These are phyloP conservation scores for Xylariaceae sp. DNA, from an alignment of 2,329 filamentous ascomycete genomes.

Conservation along the genomic window DNA sequence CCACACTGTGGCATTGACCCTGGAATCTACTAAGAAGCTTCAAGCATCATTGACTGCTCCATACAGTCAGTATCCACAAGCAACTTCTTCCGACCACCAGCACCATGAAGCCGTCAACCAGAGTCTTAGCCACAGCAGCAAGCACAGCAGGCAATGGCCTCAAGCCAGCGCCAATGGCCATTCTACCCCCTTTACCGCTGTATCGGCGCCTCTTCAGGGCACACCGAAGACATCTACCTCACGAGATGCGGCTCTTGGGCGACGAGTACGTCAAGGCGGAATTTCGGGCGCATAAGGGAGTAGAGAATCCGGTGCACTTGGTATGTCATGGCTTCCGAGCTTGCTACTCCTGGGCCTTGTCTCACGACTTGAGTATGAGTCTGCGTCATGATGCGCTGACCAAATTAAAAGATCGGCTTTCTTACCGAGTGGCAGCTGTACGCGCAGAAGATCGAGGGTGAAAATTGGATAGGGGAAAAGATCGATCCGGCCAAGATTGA, in stretches of 20 bases:
- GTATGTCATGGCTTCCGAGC: slow-evolving; percentile 44
- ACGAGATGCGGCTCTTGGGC: slow-evolving; percentile 74
- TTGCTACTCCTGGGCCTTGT: no score
- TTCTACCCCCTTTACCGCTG: slow-evolving; percentile 82
- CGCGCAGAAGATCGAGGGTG: slow-evolving; percentile 85
- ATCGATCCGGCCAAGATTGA: slow-evolving; percentile 79
- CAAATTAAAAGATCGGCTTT: slow-evolving; percentile 71
- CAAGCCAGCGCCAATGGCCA: slow-evolving; percentile 46
- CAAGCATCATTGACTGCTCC: no score
- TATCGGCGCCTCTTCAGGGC: slow-evolving; percentile 84
- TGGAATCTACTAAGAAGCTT: no score
- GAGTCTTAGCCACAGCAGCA: slow-evolving; percentile 22
- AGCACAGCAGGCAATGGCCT: slow-evolving; percentile 20
- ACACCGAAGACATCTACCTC: slow-evolving; percentile 73
- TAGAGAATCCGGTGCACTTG: slow-evolving; percentile 90
- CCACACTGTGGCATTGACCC: no score
- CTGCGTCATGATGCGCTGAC: no score
- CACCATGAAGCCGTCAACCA: slow-evolving; percentile 20
- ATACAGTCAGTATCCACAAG: no score
- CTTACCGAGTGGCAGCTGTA: slow-evolving; percentile 96
- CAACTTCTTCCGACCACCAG: no score
- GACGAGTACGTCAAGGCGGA: slow-evolving; percentile 93
- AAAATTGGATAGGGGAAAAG: slow-evolving; percentile 78
- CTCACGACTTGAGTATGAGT: no score
- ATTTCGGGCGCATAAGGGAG: slow-evolving; percentile 75